Base-by-base conservation (phyloP, 148 eudicot genomes). In the Bassia scoparia region DNA sequence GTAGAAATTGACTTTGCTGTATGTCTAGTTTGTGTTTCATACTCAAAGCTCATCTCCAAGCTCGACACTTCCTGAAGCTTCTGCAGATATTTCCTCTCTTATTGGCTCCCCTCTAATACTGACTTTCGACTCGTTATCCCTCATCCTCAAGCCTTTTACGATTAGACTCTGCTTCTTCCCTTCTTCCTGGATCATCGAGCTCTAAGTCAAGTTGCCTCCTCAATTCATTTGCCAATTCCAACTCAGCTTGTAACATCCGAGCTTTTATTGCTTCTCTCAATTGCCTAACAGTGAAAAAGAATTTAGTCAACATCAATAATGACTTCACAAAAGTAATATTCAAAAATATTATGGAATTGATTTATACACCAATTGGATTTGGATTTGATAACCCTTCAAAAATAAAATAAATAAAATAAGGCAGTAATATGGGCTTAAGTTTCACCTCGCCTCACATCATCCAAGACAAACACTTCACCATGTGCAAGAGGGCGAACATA, bases 361-460 rank as follows among this genome's bases (percentile, higher is more conserved):
- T 66, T 37, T 66, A 49, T 44, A 4, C 38, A 66, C 50, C 41
- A 66, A 56, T 37, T 64, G 49, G 35, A n/a, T n/a, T n/a, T n/a
- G n/a, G 31, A 69, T 67, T 63, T 59, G 31, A 29, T 63, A 12
- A 44, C 53, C 59, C 27, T 14, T 12, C n/a, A n/a, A 73, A 54
- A 43, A 7, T 48, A 62, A 74, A 63, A 66, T 16, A 24, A 76
- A 53, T n/a, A 26, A 12, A 20, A 31, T 54, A 64, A 27, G 21
- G 20, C 2, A 23, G 48, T n/a, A 72, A 31, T 49, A 65, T 14
- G 64, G 53, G n/a, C 49, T 35, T 83, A n/a, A n/a, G n/a, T n/a
- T n/a, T n/a, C n/a, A 93, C 98, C 94, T 93, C 98, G 61, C 98
- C 98, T 31, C 98, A n/a, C 98, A 81, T 93, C 98, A 80, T 93